A percentile compares a stretch with the other conserved stretches of the same genome.
Conservation (phyloP, 345 rosid genomes). For the Eucalyptus erythrocorys region DNA sequence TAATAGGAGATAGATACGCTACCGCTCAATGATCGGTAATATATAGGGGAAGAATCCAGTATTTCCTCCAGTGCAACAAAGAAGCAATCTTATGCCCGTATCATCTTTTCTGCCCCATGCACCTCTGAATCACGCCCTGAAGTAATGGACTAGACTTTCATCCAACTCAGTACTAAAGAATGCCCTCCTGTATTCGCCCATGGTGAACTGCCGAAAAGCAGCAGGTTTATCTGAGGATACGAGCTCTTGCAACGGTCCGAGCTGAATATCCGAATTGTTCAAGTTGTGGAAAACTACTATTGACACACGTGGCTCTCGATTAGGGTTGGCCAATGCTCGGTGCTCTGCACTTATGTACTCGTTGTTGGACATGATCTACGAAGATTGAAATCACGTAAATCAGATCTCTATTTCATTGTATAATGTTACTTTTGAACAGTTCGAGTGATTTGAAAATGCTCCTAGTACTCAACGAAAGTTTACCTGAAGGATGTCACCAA, state of each 20-base stretch:
- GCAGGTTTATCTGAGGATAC: conserved; percentile 22
- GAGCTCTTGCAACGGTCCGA: conserved; percentile 27
- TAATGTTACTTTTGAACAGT: no score
- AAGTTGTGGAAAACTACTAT: conserved; percentile 25
- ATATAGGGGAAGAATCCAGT: no score
- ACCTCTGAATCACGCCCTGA: conserved; percentile 1
- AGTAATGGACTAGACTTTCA: conserved; percentile 19
- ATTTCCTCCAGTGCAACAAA: neutral
- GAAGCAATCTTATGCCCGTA: neutral
- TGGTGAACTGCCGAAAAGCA: conserved; percentile 9
- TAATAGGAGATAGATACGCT: no score
- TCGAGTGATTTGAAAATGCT: neutral
- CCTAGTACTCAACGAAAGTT: neutral
- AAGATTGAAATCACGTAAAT: neutral
- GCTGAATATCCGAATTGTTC: neutral
- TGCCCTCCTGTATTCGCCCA: conserved; percentile 7
- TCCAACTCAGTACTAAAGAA: conserved; percentile 28
- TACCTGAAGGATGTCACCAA: conserved; percentile 48
- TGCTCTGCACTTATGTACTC: conserved; percentile 34
- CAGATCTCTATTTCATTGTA: no score
- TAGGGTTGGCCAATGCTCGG: conserved; percentile 30
- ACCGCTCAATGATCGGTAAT: no score
- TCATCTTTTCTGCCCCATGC: neutral
- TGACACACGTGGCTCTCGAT: conserved; percentile 10
- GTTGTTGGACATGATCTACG: conserved; percentile 36